phyloP scores from a whole-genome alignment of 805 yeast genomes.

The Nakazawaea wyomingensis region DNA sequence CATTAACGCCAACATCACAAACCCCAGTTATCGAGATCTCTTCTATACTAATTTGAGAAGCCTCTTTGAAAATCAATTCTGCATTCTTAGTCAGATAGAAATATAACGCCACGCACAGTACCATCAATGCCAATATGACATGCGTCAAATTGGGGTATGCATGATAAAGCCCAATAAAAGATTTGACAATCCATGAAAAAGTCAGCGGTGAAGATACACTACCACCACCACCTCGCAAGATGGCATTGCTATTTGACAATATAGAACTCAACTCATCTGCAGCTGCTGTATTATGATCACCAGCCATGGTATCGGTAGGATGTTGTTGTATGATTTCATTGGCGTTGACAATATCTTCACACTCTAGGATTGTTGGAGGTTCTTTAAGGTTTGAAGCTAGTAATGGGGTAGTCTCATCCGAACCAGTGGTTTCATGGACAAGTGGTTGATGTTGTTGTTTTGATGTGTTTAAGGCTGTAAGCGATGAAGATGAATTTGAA shows the following conservation, averaged over 20 bases:
- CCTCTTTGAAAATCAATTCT: slow-evolving; percentile 4
- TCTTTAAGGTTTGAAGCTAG: not conserved
- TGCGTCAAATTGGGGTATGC: slow-evolving; percentile 6
- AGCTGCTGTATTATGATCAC: not conserved
- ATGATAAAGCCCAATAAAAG: not conserved
- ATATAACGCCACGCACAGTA: not conserved
- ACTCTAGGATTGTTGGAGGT: slow-evolving; percentile 4
- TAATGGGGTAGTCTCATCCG: slow-evolving; percentile 5
- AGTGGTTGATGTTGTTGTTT: too few relatives aligned
- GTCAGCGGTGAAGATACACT: slow-evolving; percentile 4
- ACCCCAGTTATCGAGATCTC: slow-evolving; percentile 11
- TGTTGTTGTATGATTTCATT: slow-evolving; percentile 10
- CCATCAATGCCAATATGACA: not conserved
- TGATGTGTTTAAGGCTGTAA: too few relatives aligned
- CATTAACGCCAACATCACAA: slow-evolving; percentile 16
- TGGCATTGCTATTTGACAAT: slow-evolving; percentile 1
- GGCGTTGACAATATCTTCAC: slow-evolving; percentile 8
- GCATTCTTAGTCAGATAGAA: slow-evolving; percentile 1
- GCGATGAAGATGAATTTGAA: too few relatives aligned
- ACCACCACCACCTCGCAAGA: slow-evolving; percentile 3
- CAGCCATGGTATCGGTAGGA: slow-evolving; percentile 1
- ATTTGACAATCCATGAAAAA: slow-evolving; percentile 1
- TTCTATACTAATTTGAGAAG: slow-evolving; percentile 10
- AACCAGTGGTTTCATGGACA: too few relatives aligned
- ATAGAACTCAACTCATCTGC: slow-evolving; percentile 3